phyloP scores from a whole-genome alignment of 441 rosid species.

The Pelargonium exstipulatum region DNA sequence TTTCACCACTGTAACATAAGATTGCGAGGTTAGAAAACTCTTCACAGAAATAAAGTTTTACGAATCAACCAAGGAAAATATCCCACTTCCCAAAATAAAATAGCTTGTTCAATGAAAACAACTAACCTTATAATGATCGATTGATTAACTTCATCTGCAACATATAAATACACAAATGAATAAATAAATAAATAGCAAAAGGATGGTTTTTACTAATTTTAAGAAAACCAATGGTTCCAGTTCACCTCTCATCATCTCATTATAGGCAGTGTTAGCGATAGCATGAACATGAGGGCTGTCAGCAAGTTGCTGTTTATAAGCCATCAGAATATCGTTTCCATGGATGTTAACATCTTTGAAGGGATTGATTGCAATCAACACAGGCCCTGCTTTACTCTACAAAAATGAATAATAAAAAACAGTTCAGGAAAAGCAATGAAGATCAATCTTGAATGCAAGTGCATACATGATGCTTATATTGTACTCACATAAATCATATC shows the following conservation, averaged over 20 bases:
- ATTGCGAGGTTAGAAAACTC: background rate
- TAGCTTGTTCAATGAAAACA: background rate
- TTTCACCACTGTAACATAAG: conserved; percentile 73
- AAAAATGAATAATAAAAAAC: conserved; percentile 21
- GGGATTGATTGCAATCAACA: conserved; percentile 86
- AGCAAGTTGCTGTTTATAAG: conserved; percentile 52
- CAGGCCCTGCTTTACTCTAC: conserved; percentile 93
- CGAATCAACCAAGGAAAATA: background rate
- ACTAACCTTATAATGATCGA: conserved; percentile 72
- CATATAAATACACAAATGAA: background rate
- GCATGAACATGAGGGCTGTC: conserved; percentile 86
- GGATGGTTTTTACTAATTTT: background rate
- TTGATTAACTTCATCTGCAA: conserved; percentile 61
- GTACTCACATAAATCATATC: conserved; percentile 81
- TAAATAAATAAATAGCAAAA: conserved; percentile 9
- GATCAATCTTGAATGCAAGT: conserved; percentile 12
- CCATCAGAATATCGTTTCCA: conserved; percentile 51
- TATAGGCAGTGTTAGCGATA: conserved; percentile 67
- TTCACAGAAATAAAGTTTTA: no score
- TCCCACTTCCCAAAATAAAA: no score
- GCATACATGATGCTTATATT: background rate
- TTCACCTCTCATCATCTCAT: conserved; percentile 89
- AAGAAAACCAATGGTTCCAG: conserved; percentile 16
- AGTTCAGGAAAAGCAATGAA: conserved; percentile 16
- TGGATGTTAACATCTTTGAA: conserved; percentile 60